Evolutionary conservation across 2,329 filamentous ascomycete species (phyloP), one percentile per base, ranked within the genome.

Genomic region (Pseudocercospora crystallina): DNA sequence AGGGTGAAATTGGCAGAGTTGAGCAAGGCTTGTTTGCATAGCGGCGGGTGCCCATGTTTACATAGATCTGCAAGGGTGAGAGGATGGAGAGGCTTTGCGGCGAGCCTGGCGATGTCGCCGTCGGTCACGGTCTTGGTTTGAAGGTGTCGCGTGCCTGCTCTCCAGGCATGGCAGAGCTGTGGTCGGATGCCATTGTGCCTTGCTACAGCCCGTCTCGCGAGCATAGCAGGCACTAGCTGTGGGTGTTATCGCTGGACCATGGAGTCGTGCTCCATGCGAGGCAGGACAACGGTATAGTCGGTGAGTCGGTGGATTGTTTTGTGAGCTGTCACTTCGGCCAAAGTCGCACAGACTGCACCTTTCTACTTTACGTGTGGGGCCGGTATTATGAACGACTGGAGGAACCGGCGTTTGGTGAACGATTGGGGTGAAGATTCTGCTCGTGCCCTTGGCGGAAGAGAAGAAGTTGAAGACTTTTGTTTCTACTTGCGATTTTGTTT

Each of bases 1-100:
- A 97, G 86, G 10, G 94, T 95, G 74, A 97, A 97, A 75, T 96
- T 96, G 56, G 94, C 94, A 1, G 91, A 96, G 33, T 86, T 84
- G 63, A 96, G 84, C 49, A 99, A 82, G 15, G 89, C 87, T 34
- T 85, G 79, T 49, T 86, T 82, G 2, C 88, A 88, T 44, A 97
- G 81, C 0, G 94, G 91, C 30, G 92, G 92, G 5, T 88, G 85
- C 54, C 94, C 94, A 72, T 85, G 81, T 87, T 86, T 92, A 62
- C 96, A 87, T 5, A 99, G 79, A 66, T 97, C 94, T 51, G 86
- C 85, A 31, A 99, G 81, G 20, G 89, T 94, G 65, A 97, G 76
- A 9, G 86, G 83, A 65, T 95, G 88, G 45, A 95, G 81, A 32
- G 86, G 84, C 65, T 87, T 84, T 50, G 84, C 83, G 30, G 91